Percentiles rank a stretch among this genome's conserved stretches.
Evolutionary conservation across 805 yeast genomes (phyloP).

Genomic region (Hanseniaspora hatyaiensis): DNA sequence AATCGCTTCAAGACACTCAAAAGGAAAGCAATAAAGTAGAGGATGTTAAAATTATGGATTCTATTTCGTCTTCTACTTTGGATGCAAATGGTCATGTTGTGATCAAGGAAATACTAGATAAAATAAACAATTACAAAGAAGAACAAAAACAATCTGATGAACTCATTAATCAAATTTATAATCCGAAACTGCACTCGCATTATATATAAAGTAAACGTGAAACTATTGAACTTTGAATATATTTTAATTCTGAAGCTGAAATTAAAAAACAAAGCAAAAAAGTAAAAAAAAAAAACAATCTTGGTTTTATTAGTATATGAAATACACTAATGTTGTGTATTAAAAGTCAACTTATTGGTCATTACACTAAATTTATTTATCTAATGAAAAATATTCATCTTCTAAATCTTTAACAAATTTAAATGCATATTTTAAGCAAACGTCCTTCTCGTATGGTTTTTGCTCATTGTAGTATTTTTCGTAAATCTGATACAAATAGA

Average conservation of each 20-base stretch:
- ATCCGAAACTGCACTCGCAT: constrained; percentile 9
- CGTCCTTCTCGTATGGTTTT: constrained; percentile 6
- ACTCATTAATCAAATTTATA: background rate
- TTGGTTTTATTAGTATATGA: background rate
- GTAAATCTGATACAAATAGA: background rate
- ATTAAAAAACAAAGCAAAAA: background rate
- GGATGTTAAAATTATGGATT: background rate
- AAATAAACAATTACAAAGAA: background rate
- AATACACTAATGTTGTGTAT: too few relatives aligned
- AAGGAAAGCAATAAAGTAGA: constrained; percentile 1
- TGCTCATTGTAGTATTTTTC: background rate
- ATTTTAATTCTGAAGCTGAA: background rate
- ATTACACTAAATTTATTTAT: background rate
- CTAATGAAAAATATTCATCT: background rate
- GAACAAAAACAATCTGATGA: background rate
- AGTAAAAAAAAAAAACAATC: background rate
- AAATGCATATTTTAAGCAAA: background rate
- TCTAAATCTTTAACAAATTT: background rate
- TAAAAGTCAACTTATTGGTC: too few relatives aligned
- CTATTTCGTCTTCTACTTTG: constrained; percentile 7
- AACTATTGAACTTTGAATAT: background rate
- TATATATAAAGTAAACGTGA: background rate
- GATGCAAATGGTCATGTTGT: constrained; percentile 8
- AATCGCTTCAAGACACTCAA: background rate
- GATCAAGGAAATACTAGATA: constrained; percentile 1